Evolutionary conservation across 2,329 filamentous ascomycete species (phyloP), one percentile per base, ranked within the genome.

Genomic region (Colletotrichum aenigma): DNA sequence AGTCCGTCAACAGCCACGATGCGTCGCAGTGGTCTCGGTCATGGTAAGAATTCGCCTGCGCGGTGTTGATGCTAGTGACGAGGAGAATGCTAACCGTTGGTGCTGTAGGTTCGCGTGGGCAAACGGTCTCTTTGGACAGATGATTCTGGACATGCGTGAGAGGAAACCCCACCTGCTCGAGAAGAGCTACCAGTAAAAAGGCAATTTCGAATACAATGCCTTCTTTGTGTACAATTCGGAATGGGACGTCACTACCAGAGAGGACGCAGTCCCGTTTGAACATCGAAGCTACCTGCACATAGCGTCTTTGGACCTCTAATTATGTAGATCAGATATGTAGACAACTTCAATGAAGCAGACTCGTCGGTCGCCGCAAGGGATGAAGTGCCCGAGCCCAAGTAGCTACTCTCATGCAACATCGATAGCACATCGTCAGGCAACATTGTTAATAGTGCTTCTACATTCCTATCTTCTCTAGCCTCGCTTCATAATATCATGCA

Each of bases 51-150:
- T 13, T 9, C 7, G 36, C 15, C 15, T 58, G 24, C 7, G n/a
- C 16, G 0, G 0, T 30, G 26, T 1, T 8, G 3, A 18, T 58
- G 7, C 24, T 0, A 30, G 6, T 16, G 12, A 26, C 18, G 10
- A 30, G 2, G 28, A 62, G 10, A 21, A 24, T 43, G 32, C 72
- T 72, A 28, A 75, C 4, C 3, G 6, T 52, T 21, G 6, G 4
- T 16, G 16, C 18, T 88, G 87, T 76, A 96, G 94, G 94, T 97
- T 97, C 82, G 93, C 95, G 1, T 97, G 95, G 95, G 94, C 95
- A 16, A 97, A 97, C 81, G 95, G 94, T 0, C 91, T 97, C n/a
- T 97, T 96, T 84, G 94, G 94, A 15, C 94, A 96, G 86, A 95
- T 94, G 75, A 90, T 97, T 71, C 84, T 97, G 34, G 94, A 96